These are phyloP conservation scores for Hypoxylon fragiforme DNA, from an alignment of 495 filamentous ascomycete species.

Conservation along the genomic window DNA sequence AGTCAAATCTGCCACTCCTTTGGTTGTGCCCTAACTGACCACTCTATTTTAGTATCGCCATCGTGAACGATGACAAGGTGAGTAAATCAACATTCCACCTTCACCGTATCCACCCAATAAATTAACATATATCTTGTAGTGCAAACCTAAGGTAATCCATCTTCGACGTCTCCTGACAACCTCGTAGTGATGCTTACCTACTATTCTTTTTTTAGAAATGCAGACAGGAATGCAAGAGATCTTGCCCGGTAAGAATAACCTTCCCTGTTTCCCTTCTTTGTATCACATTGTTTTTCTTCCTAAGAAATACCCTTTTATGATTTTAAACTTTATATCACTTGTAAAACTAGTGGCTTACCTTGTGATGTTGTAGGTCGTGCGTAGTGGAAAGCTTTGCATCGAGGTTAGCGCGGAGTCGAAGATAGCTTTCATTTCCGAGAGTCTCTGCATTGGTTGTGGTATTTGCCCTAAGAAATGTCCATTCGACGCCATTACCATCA, in stretches of 20 bases:
- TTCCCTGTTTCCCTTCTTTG: not conserved
- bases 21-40: constrained; percentile 16
- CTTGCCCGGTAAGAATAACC: constrained; percentile 67
- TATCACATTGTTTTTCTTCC: not conserved
- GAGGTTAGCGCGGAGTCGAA: constrained; percentile 89
- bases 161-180: not conserved
- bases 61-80: constrained; percentile 96
- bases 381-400: constrained; percentile 95
- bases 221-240: constrained; percentile 98
- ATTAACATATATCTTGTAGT: constrained; percentile 59
- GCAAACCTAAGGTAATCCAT: constrained; percentile 85
- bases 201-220: constrained; percentile 84
- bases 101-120: constrained; percentile 5
- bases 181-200: constrained; percentile 10
- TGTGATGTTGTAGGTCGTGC: constrained; percentile 60
- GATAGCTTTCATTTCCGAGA: constrained; percentile 97
- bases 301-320: not conserved
- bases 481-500: constrained; percentile 98
- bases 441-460: constrained; percentile 95
- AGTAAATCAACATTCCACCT: constrained; percentile 33
- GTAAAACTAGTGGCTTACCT: constrained; percentile 13
- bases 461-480: constrained; percentile 99
- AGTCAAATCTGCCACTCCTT: constrained; percentile 3
- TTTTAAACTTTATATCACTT: not conserved
- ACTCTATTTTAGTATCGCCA: constrained; percentile 74